Evolutionary conservation across 106 monocot genomes (phyloP).

Genomic region (Dioscorea dumetorum): DNA sequence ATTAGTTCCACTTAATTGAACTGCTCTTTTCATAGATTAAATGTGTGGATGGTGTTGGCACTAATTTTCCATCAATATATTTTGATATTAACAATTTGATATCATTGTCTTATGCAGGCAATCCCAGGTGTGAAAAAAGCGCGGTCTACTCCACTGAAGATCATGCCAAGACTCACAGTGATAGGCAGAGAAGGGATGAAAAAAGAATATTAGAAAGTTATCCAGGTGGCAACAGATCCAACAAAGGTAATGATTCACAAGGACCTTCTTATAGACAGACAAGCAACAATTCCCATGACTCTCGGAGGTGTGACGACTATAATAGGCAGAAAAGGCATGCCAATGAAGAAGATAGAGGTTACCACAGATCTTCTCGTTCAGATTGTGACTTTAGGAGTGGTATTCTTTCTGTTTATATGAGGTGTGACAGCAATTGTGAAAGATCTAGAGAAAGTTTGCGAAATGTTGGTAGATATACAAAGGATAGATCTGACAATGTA

Average conservation of each 20-base stretch:
- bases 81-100: neutral
- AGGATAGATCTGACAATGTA: conserved; percentile 25
- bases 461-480: conserved; percentile 25
- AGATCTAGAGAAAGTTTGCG: conserved; percentile 31
- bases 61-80: no score
- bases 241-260: conserved; percentile 29
- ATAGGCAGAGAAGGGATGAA: conserved; percentile 27
- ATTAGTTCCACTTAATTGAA: no score
- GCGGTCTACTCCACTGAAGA: conserved; percentile 14
- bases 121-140: conserved; percentile 18
- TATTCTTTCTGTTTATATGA: conserved; percentile 25
- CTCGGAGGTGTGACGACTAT: conserved; percentile 29
- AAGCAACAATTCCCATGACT: conserved; percentile 21
- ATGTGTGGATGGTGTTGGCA: no score
- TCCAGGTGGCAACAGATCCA: conserved; percentile 9
- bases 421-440: conserved; percentile 20
- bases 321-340: conserved; percentile 26
- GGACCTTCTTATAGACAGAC: conserved; percentile 29
- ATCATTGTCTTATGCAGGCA: conserved; percentile 17
- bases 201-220: conserved; percentile 25
- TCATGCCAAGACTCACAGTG: conserved; percentile 13
- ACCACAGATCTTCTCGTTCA: conserved; percentile 25
- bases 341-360: conserved; percentile 38
- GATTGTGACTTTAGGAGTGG: conserved; percentile 34
- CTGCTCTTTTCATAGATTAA: no score